phyloP scores from a whole-genome alignment of 495 filamentous ascomycete species.

The Penicillium argentinense region DNA sequence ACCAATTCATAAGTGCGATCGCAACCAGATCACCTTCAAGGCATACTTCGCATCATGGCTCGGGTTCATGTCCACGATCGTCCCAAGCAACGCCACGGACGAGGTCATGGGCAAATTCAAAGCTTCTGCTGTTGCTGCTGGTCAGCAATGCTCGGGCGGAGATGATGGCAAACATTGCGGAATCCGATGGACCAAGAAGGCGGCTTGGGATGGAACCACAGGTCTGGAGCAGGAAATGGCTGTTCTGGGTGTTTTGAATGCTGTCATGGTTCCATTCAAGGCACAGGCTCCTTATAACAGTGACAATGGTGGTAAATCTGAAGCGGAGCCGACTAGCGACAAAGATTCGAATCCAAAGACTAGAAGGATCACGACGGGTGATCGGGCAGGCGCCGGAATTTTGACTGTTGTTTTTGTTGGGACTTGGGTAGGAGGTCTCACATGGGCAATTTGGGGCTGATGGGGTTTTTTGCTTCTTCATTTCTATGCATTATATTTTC shows the following conservation, averaged over 20 bases:
- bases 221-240: conserved; percentile 54
- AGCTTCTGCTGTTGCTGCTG: conserved; percentile 66
- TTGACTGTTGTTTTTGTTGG: conserved; percentile 55
- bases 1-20: conserved; percentile 52
- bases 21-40: conserved; percentile 78
- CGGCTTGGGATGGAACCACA: conserved; percentile 58
- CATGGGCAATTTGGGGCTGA: not conserved
- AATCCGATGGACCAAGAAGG: conserved; percentile 59
- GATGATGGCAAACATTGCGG: conserved; percentile 67
- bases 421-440: conserved; percentile 21
- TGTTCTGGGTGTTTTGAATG: conserved; percentile 57
- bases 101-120: conserved; percentile 63
- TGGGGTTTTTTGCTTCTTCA: too few species aligned
- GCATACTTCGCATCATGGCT: conserved; percentile 76
- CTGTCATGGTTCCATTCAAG: conserved; percentile 26
- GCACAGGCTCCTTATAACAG: conserved; percentile 20
- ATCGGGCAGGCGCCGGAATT: conserved; percentile 63
- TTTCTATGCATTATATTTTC: too few species aligned
- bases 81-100: conserved; percentile 53
- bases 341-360: conserved; percentile 12
- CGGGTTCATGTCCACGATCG: conserved; percentile 64
- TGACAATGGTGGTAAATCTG: conserved; percentile 19
- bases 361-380: conserved; percentile 49
- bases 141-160: conserved; percentile 58
- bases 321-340: conserved; percentile 32